Base-by-base conservation (phyloP, 2,329 filamentous ascomycete genomes). In the Lasiodiplodia hormozganensis region DNA sequence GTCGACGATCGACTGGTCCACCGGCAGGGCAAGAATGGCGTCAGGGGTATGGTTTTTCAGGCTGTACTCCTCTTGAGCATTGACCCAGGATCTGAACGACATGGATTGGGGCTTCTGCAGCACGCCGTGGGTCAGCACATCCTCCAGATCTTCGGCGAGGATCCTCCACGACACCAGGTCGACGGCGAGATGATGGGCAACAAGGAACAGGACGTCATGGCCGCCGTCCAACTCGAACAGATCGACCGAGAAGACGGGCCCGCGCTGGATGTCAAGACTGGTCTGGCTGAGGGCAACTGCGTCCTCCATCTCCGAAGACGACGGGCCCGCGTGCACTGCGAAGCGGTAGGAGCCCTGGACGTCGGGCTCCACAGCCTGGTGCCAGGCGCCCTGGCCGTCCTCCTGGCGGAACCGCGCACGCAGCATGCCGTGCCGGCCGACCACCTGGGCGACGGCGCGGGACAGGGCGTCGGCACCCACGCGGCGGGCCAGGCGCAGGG, bases 91-190 rank as follows among this genome's bases (percentile, higher is more conserved):
- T 8, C 34, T 25, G 52, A 34, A 54, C 12, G 52, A 18, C 12
- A 54, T 18, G 14, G 10, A 1, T 10, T 6, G 23, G 8, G 4
- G 10, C 4, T 2, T 5, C 14, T 14, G 4, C 25, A 18, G 25
- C 4, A 28, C 18, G 8, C 25, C 28, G 14, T 5, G 7, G 6
- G 10, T 16, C 25, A 54, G 25, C 12, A 54, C 25, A 11, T 12
- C 16, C 12, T 54, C 52, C 25, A 54, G 25, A 8, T 54, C 25
- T 5, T 8, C 12, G 11, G 77, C 69, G 28, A 79, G 74, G 36
- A 77, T 70, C n/a, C 72, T 71, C 77, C 77, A 79, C 56, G 75
- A 77, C 2, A 79, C 76, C n/a, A 79, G 71, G 65, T 79, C 77
- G 16, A 79, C 62, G 23, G 78, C 74, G 4, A 79, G 75, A 70